A percentile compares a stretch with the other conserved stretches of the same genome.
phyloP scores from a whole-genome alignment of 2,329 filamentous ascomycete species.

The Canariomyces notabilis region DNA sequence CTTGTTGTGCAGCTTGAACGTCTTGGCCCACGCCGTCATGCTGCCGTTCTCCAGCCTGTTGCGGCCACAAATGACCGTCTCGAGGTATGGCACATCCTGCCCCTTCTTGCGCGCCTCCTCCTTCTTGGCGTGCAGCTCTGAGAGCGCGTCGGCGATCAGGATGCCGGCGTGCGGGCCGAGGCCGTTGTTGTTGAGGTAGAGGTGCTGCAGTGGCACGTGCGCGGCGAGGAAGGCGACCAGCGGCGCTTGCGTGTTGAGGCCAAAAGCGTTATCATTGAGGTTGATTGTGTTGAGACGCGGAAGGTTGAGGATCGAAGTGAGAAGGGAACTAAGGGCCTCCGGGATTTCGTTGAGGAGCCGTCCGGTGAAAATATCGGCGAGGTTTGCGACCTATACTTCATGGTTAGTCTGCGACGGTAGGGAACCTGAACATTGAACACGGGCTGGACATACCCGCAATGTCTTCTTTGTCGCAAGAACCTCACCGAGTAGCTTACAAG shows the following conservation, averaged over 20 bases:
- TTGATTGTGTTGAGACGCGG: conserved; percentile 86
- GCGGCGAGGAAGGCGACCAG: conserved; percentile 85
- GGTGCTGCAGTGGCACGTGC: conserved; percentile 85
- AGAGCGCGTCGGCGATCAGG: conserved; percentile 81
- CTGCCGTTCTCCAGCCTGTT: conserved; percentile 94
- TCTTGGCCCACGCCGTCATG: conserved; percentile 91
- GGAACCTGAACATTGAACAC: not conserved
- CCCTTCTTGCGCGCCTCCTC: conserved; percentile 67
- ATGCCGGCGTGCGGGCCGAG: conserved; percentile 88
- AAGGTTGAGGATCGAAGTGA: conserved; percentile 81
- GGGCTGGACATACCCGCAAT: conserved; percentile 53
- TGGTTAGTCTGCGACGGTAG: conserved; percentile 12
- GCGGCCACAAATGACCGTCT: conserved; percentile 95
- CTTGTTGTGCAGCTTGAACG: conserved; percentile 75
- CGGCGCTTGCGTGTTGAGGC: conserved; percentile 88
- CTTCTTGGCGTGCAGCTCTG: conserved; percentile 78
- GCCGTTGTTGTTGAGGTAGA: conserved; percentile 98
- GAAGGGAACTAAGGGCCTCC: conserved; percentile 75
- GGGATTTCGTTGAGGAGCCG: conserved; percentile 92
- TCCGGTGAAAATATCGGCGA: conserved; percentile 96
- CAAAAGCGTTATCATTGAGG: conserved; percentile 96
- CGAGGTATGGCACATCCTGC: conserved; percentile 71
- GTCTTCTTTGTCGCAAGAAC: conserved; percentile 80
- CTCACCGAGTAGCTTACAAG: conserved; percentile 78
- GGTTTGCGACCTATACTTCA: conserved; percentile 62